Evolutionary conservation across 2,329 filamentous ascomycete genomes (phyloP), one percentile per base, ranked within the genome.

Genomic region (Mollisia scopiformis): DNA sequence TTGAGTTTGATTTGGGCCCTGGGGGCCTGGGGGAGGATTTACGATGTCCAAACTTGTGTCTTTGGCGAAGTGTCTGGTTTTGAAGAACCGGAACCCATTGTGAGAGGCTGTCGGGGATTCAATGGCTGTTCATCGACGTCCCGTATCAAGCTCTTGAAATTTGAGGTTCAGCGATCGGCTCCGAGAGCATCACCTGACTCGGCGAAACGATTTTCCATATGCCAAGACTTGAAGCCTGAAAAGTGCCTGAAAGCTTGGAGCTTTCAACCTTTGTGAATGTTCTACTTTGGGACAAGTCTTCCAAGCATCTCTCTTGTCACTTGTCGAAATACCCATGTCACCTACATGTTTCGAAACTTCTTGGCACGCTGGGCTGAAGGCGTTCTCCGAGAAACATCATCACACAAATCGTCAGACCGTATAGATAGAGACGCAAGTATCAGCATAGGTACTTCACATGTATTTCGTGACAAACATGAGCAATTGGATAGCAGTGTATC

Each of bases 11-110:
- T 14, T 2, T 5, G 8, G 21, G 19, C 23, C 33, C 4, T 11
- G 27, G 11, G 30, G 54, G 46, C 11, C 53, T n/a, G n/a, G n/a
- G n/a, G n/a, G n/a, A n/a, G n/a, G n/a, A n/a, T n/a, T 28, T 61
- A 71, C 71, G 65, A 70, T 21, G 66, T 68, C 71, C 71, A 73
- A 51, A 71, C 66, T 61, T 73, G 71, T 8, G 68, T 55, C 49
- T 61, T 66, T 27, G 71, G 68, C 16, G 60, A 41, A 19, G 62
- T 61, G 6, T 65, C 62, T 13, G 70, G 71, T 65, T 73, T 73
- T 1, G 71, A 73, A 56, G 66, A 64, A 30, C 66, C 62, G 53
- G 71, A 72, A 59, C 71, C 71, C 71, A 73, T 73, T 51, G 54
- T 69, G 62, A 67, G 43, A 55, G 51, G 35, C 58, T 31, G 51